Evolutionary conservation across 345 rosid genomes (phyloP).

Genomic region (Clausena lansium): DNA sequence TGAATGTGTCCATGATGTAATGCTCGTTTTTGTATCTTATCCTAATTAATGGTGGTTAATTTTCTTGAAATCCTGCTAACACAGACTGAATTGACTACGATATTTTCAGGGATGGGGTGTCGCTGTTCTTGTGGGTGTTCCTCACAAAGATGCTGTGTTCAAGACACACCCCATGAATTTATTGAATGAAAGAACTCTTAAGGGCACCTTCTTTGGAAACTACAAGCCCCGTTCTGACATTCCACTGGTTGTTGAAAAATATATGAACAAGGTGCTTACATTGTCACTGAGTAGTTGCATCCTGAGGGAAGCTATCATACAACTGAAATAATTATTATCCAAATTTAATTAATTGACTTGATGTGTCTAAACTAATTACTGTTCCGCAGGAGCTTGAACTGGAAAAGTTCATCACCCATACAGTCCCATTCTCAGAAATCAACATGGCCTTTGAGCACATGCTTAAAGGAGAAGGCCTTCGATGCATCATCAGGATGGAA

Average conservation of each 20-base stretch:
- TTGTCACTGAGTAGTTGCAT: no score
- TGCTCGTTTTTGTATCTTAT: no score
- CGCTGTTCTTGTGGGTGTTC: constrained; percentile 51
- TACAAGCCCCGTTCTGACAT: constrained; percentile 52
- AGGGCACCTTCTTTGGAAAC: constrained; percentile 61
- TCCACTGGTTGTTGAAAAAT: constrained; percentile 46
- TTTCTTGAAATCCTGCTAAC: not conserved
- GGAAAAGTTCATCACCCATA: constrained; percentile 52
- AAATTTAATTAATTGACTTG: no score
- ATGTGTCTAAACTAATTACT: no score
- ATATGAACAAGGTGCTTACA: constrained; percentile 49
- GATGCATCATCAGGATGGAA: constrained; percentile 48
- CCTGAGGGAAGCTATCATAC: no score
- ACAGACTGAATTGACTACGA: not conserved
- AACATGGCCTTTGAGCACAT: constrained; percentile 50
- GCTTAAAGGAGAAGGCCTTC: constrained; percentile 43
- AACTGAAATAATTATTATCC: no score
- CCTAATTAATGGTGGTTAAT: not conserved
- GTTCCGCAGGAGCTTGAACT: constrained; percentile 50
- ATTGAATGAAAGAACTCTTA: constrained; percentile 46
- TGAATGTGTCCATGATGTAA: constrained; percentile 57
- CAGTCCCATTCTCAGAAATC: constrained; percentile 38
- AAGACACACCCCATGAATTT: constrained; percentile 50
- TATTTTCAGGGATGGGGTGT: constrained; percentile 53
- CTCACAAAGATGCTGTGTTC: constrained; percentile 46